Evolutionary conservation across 140 eudicot genomes (phyloP).

Genomic region (Senecio squalidus): DNA sequence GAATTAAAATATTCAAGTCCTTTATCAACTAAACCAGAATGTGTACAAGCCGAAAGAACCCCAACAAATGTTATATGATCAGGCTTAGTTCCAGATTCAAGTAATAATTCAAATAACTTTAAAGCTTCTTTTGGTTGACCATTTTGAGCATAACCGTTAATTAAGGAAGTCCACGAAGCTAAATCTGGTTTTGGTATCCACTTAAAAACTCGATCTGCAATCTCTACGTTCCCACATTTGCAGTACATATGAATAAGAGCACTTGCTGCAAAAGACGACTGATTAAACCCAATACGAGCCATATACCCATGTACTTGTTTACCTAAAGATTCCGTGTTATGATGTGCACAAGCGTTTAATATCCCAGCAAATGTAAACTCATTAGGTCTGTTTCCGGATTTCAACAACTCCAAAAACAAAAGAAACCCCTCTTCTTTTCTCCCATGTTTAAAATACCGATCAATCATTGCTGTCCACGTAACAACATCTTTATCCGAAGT

Average conservation of each 20-base stretch:
- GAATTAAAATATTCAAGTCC: slow-evolving; percentile 44
- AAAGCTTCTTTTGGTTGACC: slow-evolving; percentile 35
- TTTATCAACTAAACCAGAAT: slow-evolving; percentile 31
- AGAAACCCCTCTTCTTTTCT: slow-evolving; percentile 32
- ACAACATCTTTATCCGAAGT: slow-evolving; percentile 17
- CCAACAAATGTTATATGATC: slow-evolving; percentile 26
- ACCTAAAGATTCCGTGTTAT: slow-evolving; percentile 29
- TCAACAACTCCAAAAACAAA: slow-evolving; percentile 30
- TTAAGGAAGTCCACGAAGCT: slow-evolving; percentile 40
- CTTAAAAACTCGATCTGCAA: slow-evolving; percentile 26
- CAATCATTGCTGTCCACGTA: slow-evolving; percentile 38
- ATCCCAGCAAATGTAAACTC: slow-evolving; percentile 45
- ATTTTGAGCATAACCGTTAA: slow-evolving; percentile 36
- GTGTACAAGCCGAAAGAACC: slow-evolving; percentile 25
- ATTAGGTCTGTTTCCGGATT: slow-evolving; percentile 30
- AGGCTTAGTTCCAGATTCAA: slow-evolving; percentile 33
- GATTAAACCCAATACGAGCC: slow-evolving; percentile 29
- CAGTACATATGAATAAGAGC: slow-evolving; percentile 46
- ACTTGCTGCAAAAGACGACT: slow-evolving; percentile 40
- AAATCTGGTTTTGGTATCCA: slow-evolving; percentile 27
- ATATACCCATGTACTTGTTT: slow-evolving; percentile 47
- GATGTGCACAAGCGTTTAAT: slow-evolving; percentile 38
- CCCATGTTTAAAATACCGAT: slow-evolving; percentile 36
- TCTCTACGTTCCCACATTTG: slow-evolving; percentile 29
- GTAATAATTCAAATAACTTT: slow-evolving; percentile 24